A percentile compares a stretch with the other conserved stretches of the same genome.
Evolutionary conservation across 2,329 filamentous ascomycete genomes (phyloP).

Genomic region (Scedosporium dehoogii): DNA sequence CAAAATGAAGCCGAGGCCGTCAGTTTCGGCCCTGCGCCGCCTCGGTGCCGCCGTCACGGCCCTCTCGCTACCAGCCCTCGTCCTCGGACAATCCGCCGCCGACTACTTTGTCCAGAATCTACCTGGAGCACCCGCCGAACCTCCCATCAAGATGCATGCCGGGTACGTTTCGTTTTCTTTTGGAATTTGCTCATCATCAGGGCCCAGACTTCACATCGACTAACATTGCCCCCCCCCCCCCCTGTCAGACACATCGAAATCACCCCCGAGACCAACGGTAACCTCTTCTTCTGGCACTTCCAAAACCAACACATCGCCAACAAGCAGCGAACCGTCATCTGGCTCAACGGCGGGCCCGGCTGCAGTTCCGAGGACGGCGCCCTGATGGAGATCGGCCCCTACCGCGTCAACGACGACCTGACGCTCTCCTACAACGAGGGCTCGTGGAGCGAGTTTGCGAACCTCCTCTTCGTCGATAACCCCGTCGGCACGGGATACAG

Average conservation of each 20-base stretch:
- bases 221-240: not conserved
- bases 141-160: slow-evolving; percentile 92
- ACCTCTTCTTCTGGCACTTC: slow-evolving; percentile 98
- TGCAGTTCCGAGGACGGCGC: slow-evolving; percentile 97
- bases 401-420: slow-evolving; percentile 67
- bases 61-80: slow-evolving; percentile 30
- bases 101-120: slow-evolving; percentile 86
- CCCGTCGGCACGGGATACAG: slow-evolving; percentile 95
- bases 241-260: slow-evolving; percentile 75
- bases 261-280: slow-evolving; percentile 73
- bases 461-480: slow-evolving; percentile 93
- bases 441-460: slow-evolving; percentile 98
- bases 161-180: slow-evolving; percentile 54
- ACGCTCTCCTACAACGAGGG: slow-evolving; percentile 74
- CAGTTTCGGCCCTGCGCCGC: slow-evolving; percentile 11
- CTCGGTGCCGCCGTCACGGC: slow-evolving; percentile 17
- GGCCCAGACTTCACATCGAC: slow-evolving; percentile 1
- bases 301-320: slow-evolving; percentile 94
- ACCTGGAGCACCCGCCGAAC: slow-evolving; percentile 68
- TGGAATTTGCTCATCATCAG: not conserved
- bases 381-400: slow-evolving; percentile 92
- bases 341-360: slow-evolving; percentile 93
- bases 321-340: slow-evolving; percentile 81
- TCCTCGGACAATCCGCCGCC: slow-evolving; percentile 31
- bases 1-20: slow-evolving; percentile 14